Percentiles rank a stretch among this genome's conserved stretches.
Evolutionary conservation across 768 basidiomycete species (phyloP).

Genomic region (Dioszegia crocea): DNA sequence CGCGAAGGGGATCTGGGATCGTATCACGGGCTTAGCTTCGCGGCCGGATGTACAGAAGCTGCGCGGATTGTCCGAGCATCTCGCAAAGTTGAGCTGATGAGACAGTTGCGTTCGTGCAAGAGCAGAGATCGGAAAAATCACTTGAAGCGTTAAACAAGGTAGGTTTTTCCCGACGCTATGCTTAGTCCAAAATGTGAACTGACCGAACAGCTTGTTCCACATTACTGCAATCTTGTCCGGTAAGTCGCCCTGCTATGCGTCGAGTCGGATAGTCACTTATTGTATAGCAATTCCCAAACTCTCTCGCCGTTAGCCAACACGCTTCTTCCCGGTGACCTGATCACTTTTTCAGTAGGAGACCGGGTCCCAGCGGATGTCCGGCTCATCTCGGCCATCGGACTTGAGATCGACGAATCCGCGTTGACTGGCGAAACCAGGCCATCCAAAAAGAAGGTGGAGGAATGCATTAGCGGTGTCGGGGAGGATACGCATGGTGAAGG

Average conservation of each 20-base stretch:
- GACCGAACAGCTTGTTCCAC: constrained; percentile 67
- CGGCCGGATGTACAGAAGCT: too few species aligned
- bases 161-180: not conserved
- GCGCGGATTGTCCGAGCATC: too few species aligned
- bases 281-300: constrained; percentile 58
- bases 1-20: not conserved
- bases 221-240: constrained; percentile 88
- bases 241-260: constrained; percentile 21
- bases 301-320: constrained; percentile 88
- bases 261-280: constrained; percentile 3
- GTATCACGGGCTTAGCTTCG: too few species aligned
- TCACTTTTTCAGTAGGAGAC: constrained; percentile 84
- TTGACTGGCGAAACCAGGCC: constrained; percentile 88
- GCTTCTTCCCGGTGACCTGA: constrained; percentile 90
- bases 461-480: constrained; percentile 53
- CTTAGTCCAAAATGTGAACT: not conserved
- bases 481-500: constrained; percentile 51
- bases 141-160: constrained; percentile 85
- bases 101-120: constrained; percentile 88
- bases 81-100: not conserved
- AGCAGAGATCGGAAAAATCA: constrained; percentile 88
- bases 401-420: constrained; percentile 94
- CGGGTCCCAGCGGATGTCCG: constrained; percentile 91
- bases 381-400: constrained; percentile 70
- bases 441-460: constrained; percentile 62